Percentiles rank a stretch among this genome's conserved stretches.
These are phyloP conservation scores for Penicillium maclennaniae DNA, from an alignment of 495 filamentous ascomycete species.

Conservation along the genomic window DNA sequence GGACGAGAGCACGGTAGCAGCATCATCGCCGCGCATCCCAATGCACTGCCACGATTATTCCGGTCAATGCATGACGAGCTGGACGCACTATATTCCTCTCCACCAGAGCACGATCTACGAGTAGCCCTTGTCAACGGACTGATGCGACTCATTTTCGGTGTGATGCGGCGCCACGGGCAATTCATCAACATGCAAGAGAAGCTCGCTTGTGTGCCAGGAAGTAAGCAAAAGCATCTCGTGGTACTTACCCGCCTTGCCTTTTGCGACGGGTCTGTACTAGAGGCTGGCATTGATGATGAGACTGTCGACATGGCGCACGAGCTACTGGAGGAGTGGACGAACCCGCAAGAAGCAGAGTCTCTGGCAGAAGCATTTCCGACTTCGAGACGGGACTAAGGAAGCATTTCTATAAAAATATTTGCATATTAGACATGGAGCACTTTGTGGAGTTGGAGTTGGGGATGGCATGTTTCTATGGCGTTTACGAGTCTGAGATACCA, in stretches of 20 bases:
- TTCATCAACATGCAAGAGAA: slow-evolving; percentile 54
- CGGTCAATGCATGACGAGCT: slow-evolving; percentile 61
- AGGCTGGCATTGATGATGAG: slow-evolving; percentile 63
- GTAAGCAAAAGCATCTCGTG: slow-evolving; percentile 62
- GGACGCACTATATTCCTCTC: slow-evolving; percentile 55
- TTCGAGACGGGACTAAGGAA: slow-evolving; percentile 28
- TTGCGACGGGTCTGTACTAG: slow-evolving; percentile 56
- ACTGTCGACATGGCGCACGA: slow-evolving; percentile 61
- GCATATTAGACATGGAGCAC: slow-evolving; percentile 10
- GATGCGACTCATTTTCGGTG: slow-evolving; percentile 58
- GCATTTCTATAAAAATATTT: background rate
- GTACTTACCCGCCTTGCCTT: slow-evolving; percentile 66
- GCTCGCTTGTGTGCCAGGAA: slow-evolving; percentile 53
- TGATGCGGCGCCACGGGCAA: slow-evolving; percentile 48
- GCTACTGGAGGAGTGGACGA: slow-evolving; percentile 61
- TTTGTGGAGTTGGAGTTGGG: slow-evolving; percentile 2
- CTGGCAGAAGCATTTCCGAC: slow-evolving; percentile 55
- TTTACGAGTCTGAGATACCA: slow-evolving; percentile 16
- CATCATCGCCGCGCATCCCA: slow-evolving; percentile 51
- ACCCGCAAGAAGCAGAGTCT: slow-evolving; percentile 67
- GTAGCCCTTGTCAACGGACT: slow-evolving; percentile 54
- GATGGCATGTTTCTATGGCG: slow-evolving; percentile 9
- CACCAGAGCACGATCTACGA: slow-evolving; percentile 37
- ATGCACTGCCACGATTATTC: slow-evolving; percentile 55
- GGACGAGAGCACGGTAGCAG: slow-evolving; percentile 45